These are phyloP conservation scores for Diplocarpon mali DNA, from an alignment of 2,329 filamentous ascomycete species.

Conservation along the genomic window DNA sequence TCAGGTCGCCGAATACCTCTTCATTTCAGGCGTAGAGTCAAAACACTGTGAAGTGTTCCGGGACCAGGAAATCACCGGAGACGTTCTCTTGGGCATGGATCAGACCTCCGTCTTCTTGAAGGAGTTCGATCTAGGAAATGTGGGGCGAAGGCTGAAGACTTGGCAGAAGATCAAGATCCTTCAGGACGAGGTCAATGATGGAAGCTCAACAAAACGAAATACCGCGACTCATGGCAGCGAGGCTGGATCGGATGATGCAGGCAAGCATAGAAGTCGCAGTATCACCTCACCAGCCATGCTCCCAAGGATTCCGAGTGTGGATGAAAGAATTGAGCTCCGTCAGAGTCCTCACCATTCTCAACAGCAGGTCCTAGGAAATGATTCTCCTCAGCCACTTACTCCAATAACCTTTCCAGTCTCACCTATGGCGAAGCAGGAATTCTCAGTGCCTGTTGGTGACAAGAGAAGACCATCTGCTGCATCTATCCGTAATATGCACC, in stretches of 20 bases:
- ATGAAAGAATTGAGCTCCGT: conserved; percentile 20
- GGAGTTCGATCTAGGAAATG: conserved; percentile 84
- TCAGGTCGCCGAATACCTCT: conserved; percentile 81
- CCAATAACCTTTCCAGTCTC: conserved; percentile 33
- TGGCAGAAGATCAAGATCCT: conserved; percentile 94
- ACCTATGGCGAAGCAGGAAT: conserved; percentile 28
- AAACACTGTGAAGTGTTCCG: conserved; percentile 88
- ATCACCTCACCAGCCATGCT: conserved; percentile 19
- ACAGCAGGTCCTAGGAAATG: conserved; percentile 22
- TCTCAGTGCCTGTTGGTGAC: conserved; percentile 32
- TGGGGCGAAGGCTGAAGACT: conserved; percentile 79
- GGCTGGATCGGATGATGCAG: conserved; percentile 42
- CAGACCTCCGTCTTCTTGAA: conserved; percentile 93
- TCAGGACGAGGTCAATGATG: conserved; percentile 70
- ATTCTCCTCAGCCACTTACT: conserved; percentile 26
- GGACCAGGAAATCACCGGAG: conserved; percentile 91
- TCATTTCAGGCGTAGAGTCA: conserved; percentile 73
- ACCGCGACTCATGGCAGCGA: conserved; percentile 49
- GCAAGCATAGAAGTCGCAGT: conserved; percentile 34
- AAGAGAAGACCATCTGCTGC: conserved; percentile 63
- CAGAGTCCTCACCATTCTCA: conserved; percentile 23
- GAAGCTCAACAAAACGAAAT: conserved; percentile 36
- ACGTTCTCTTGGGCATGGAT: conserved; percentile 89
- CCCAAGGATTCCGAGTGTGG: conserved; percentile 23
- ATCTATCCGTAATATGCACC: conserved; percentile 70